These are phyloP conservation scores for Mortierella antarctica DNA, from an alignment of 192 early-diverging fungal species.

Conservation along the genomic window DNA sequence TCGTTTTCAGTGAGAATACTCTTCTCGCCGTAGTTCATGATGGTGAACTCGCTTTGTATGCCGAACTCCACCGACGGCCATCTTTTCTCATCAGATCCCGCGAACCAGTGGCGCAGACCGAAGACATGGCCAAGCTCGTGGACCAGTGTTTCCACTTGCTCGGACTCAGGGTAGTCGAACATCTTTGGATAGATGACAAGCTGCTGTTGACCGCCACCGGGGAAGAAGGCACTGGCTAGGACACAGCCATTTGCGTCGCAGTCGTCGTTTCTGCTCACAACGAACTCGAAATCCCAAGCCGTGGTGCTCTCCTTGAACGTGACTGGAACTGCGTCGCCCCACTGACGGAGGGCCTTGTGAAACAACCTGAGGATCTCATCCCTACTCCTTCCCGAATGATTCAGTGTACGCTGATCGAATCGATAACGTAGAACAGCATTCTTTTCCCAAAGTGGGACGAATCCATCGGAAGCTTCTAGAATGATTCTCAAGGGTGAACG, in stretches of 20 bases:
- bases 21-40: too few relatives aligned
- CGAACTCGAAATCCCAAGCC: slow-evolving; percentile 2
- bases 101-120: slow-evolving; percentile 3
- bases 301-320: background rate
- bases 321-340: background rate
- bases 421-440: background rate
- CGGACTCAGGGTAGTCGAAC: background rate
- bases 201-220: background rate
- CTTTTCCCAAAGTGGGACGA: background rate
- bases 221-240: background rate
- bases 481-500: too few relatives aligned
- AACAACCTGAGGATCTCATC: background rate
- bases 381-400: background rate
- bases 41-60: too few relatives aligned
- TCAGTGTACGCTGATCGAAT: background rate
- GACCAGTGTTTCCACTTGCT: background rate
- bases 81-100: too few relatives aligned
- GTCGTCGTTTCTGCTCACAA: background rate
- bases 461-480: background rate
- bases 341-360: background rate
- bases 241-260: background rate
- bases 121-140: slow-evolving; percentile 13
- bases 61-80: too few relatives aligned
- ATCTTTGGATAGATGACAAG: background rate
- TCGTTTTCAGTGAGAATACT: too few relatives aligned